Base-by-base conservation (phyloP, 805 yeast genomes). In the Starmerella floris region DNA sequence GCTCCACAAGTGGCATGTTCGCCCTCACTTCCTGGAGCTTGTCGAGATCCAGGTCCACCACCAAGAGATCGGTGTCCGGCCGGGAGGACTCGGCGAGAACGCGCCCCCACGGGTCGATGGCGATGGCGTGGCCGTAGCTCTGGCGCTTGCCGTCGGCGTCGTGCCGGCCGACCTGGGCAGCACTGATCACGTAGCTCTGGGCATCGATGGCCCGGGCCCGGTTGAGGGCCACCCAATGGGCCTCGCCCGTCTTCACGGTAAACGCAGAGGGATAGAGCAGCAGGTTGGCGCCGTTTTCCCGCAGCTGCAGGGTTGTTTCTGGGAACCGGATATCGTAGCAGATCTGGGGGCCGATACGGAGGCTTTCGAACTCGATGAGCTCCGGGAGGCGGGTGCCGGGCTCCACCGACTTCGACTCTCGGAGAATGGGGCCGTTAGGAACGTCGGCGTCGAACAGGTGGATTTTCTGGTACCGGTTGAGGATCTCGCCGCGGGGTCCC, bases 241-340 rank as follows among this genome's bases (percentile, higher is more conserved):
- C 83, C 40, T 75, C 75, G 1, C 98, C 98, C 0, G 97, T 88
- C 49, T 77, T 76, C 57, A 81, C 73, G 0, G 95, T 91, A 68
- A 93, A 91, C 0, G 97, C 97, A 22, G 93, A 79, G 0, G 98
- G 97, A 53, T 67, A 88, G 2, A 88, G 72, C 31, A 88, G 52
- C 20, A 88, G 64, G 44, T 83, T 70, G 1, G 95, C 94, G 3
- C 95, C 94, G 40, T 63, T 52, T 9, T 72, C 56, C 40, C 94
- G 64, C 28, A 82, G 61, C 32, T 77, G 61, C 28, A 79, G 53
- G 1, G 91, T 77, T 37, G 82, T 62, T 23, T 51, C 55, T 0
- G 96, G 95, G 61, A 88, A 88, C 48, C 98, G 67, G 25, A 91
- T 75, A 60, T 88, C 98, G 59, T 91, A 91, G 62, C 98, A 88